These are phyloP conservation scores for Lobosporangium transversale DNA, from an alignment of 192 early-diverging fungal species.

Conservation along the genomic window DNA sequence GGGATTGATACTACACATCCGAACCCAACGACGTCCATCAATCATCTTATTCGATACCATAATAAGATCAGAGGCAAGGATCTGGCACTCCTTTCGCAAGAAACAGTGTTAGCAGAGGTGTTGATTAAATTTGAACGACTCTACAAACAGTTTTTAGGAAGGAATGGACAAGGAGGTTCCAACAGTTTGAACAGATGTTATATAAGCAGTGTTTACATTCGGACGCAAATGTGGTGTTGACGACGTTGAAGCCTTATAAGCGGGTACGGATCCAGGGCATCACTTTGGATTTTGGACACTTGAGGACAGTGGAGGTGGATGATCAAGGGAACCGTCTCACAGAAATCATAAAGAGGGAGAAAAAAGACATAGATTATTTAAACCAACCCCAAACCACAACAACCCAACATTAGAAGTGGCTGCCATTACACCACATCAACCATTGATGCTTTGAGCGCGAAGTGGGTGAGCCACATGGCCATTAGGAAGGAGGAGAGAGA, in stretches of 20 bases:
- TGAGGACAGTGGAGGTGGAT: slow-evolving; percentile 72
- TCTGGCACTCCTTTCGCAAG: slow-evolving; percentile 69
- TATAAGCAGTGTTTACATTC: slow-evolving; percentile 90
- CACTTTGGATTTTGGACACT: slow-evolving; percentile 74
- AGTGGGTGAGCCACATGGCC: no score
- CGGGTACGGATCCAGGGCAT: slow-evolving; percentile 81
- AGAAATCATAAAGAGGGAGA: slow-evolving; percentile 65
- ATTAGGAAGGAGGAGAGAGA: no score
- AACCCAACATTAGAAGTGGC: no score
- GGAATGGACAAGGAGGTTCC: slow-evolving; percentile 61
- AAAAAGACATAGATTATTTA: no score
- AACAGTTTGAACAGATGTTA: slow-evolving; percentile 79
- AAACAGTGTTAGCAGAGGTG: slow-evolving; percentile 72
- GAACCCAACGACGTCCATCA: slow-evolving; percentile 87
- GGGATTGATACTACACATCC: slow-evolving; percentile 90
- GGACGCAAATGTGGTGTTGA: slow-evolving; percentile 46
- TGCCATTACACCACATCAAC: no score
- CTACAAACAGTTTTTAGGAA: slow-evolving; percentile 76
- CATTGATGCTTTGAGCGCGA: no score
- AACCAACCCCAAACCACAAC: no score
- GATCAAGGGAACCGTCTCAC: slow-evolving; percentile 71
- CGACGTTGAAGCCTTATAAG: slow-evolving; percentile 32
- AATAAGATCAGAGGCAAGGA: slow-evolving; percentile 59
- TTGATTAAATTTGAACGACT: slow-evolving; percentile 79
- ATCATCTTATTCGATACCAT: slow-evolving; percentile 76